Base-by-base conservation (phyloP, 345 rosid genomes). In the Euphorbia peplus region DNA sequence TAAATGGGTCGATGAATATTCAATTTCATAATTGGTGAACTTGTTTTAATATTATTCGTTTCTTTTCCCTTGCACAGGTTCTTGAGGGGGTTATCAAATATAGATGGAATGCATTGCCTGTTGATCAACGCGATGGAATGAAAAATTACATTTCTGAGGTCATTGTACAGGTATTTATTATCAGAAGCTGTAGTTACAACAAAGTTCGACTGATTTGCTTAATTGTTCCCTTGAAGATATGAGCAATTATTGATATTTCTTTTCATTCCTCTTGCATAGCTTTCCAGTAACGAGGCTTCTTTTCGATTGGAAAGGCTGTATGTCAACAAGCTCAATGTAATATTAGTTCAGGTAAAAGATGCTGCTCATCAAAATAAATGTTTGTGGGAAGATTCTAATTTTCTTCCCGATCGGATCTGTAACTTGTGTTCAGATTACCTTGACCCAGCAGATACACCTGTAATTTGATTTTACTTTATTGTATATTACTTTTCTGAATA, bases 141-240 rank as follows among this genome's bases (percentile, higher is more conserved):
- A 95, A 88, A 84, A 95, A 95, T 72, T 92, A 95, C 76, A 95
- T 95, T 73, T 95, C 99, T 42, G 99, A 95, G 83, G 92, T 95
- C 73, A 95, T 95, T 69, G 99, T 92, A 39, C 98, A 88, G 96
- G 99, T 95, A 83, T 42, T 35, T 42, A 10, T 24, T 25, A 16
- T 24, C 18, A 4, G 25, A 15, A 4, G 2, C 21, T 48, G 24
- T 53, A 11, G 46, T 48, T 46, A 9, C 5, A 4, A 32, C 22
- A 18, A 15, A 29, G 29, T n/a, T 32, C 32, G 19, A 16, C 3
- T 50, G 12, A 11, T 50, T 35, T 66, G 46, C 57, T 39, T 10
- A 5, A 19, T 21, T 26, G 12, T 67, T 26, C 12, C 29, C 41
- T 42, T 66, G 18, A 25, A 1, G 16, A 39, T 55, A 5, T 26